Conservation (phyloP, 2,329 filamentous ascomycete genomes). For the Aureobasidium mangrovei region DNA sequence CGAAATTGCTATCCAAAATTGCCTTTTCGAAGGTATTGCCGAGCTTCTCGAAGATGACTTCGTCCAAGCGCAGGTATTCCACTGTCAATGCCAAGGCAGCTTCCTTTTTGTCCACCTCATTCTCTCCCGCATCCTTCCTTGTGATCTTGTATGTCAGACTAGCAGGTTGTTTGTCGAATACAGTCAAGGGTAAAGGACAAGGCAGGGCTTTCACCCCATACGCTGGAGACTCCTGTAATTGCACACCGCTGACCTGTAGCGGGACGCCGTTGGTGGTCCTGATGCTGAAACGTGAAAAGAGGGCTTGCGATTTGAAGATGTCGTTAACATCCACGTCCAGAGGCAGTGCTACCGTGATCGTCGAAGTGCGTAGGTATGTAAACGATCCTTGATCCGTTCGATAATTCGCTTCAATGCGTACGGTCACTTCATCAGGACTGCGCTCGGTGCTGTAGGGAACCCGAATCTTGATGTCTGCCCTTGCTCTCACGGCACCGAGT, state of each 20-base stretch:
- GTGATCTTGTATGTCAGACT: slow-evolving; percentile 72
- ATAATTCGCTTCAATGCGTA: slow-evolving; percentile 51
- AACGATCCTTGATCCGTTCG: slow-evolving; percentile 21
- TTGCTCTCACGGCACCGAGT: slow-evolving; percentile 35
- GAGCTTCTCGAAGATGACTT: slow-evolving; percentile 53
- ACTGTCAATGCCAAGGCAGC: slow-evolving; percentile 56
- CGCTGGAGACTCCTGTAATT: slow-evolving; percentile 59
- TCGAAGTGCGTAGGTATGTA: slow-evolving; percentile 50
- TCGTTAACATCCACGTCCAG: slow-evolving; percentile 96
- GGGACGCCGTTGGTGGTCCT: slow-evolving; percentile 70
- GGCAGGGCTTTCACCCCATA: slow-evolving; percentile 55
- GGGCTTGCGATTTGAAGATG: slow-evolving; percentile 71
- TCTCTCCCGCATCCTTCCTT: slow-evolving; percentile 37
- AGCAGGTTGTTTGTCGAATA: slow-evolving; percentile 75
- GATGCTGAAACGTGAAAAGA: slow-evolving; percentile 88
- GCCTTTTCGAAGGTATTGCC: slow-evolving; percentile 38
- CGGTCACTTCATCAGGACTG: slow-evolving; percentile 58
- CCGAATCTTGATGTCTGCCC: slow-evolving; percentile 48
- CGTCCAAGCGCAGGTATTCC: slow-evolving; percentile 66
- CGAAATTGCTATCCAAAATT: slow-evolving; percentile 40
- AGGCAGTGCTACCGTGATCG: slow-evolving; percentile 64
- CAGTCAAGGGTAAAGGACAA: slow-evolving; percentile 41
- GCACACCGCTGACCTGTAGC: slow-evolving; percentile 61
- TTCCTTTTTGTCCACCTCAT: slow-evolving; percentile 25
- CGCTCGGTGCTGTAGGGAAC: slow-evolving; percentile 81